Conservation (phyloP, 1,139 yeast species). For the Magnusiomyces sp. region DNA sequence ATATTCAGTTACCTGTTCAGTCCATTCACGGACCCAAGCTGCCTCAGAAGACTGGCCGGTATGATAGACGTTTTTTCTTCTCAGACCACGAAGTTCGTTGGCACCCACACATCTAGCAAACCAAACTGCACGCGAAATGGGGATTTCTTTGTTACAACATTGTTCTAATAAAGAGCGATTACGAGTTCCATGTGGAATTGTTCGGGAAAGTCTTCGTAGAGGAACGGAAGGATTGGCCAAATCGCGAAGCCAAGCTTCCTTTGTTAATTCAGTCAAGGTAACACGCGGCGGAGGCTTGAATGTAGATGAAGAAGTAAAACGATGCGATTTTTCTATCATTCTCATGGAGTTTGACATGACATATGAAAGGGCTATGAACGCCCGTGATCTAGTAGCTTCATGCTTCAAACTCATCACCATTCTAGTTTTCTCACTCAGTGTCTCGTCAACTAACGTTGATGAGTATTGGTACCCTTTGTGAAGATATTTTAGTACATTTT, state of each 20-base stretch:
- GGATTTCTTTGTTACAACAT: conserved; percentile 56
- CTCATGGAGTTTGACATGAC: conserved; percentile 59
- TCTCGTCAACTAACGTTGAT: conserved; percentile 49
- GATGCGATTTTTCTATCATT: conserved; percentile 57
- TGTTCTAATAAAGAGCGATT: conserved; percentile 67
- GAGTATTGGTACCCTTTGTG: conserved; percentile 53
- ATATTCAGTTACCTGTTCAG: conserved; percentile 62
- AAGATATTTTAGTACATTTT: conserved; percentile 40
- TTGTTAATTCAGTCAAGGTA: conserved; percentile 76
- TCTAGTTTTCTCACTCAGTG: conserved; percentile 22
- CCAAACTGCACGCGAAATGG: conserved; percentile 79
- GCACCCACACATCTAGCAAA: conserved; percentile 78
- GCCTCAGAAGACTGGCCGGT: conserved; percentile 35
- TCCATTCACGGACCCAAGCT: conserved; percentile 82
- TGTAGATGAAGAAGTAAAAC: conserved; percentile 45
- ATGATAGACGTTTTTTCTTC: conserved; percentile 37
- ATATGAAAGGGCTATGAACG: conserved; percentile 47
- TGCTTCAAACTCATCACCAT: conserved; percentile 31
- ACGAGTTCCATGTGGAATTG: conserved; percentile 87
- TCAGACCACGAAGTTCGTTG: conserved; percentile 64
- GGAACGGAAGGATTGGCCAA: conserved; percentile 62
- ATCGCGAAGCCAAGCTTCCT: conserved; percentile 78
- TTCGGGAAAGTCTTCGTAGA: conserved; percentile 56
- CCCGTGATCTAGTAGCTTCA: conserved; percentile 36
- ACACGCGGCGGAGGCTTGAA: conserved; percentile 81